Evolutionary conservation across 2,329 filamentous ascomycete genomes (phyloP).

Genomic region (Atkinsonella texensis): DNA sequence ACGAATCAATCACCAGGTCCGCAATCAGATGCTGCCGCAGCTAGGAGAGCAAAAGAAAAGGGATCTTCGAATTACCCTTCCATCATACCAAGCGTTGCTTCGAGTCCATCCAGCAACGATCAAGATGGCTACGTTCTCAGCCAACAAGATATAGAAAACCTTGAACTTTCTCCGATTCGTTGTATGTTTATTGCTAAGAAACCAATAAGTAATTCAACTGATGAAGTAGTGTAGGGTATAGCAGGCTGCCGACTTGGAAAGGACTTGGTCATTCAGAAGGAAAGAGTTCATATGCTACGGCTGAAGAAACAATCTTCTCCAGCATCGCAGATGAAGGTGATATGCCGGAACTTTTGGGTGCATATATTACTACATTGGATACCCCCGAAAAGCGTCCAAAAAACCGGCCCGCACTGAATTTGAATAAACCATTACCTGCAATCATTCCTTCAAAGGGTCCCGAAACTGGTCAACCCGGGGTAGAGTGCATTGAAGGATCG

Average conservation of each 20-base stretch:
- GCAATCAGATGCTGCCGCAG: background rate
- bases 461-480: background rate
- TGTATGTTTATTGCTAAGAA: slow-evolving; percentile 15
- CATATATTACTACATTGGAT: background rate
- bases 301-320: slow-evolving; percentile 9
- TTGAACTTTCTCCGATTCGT: slow-evolving; percentile 23
- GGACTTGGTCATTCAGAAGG: slow-evolving; percentile 13
- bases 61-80: slow-evolving; percentile 24
- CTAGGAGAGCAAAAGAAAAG: slow-evolving; percentile 10
- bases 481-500: background rate
- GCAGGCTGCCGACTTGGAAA: slow-evolving; percentile 9
- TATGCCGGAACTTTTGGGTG: background rate
- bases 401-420: background rate
- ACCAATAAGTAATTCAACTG: background rate
- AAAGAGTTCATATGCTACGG: slow-evolving; percentile 15
- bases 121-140: slow-evolving; percentile 17
- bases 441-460: background rate
- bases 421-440: slow-evolving; percentile 1
- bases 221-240: slow-evolving; percentile 12
- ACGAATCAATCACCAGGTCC: background rate
- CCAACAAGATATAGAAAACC: slow-evolving; percentile 20
- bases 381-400: background rate
- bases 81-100: slow-evolving; percentile 19
- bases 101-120: slow-evolving; percentile 19
- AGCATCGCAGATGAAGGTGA: background rate